Evolutionary conservation across 768 basidiomycete species (phyloP), one percentile per base, ranked within the genome.

Genomic region (Suillus discolor): DNA sequence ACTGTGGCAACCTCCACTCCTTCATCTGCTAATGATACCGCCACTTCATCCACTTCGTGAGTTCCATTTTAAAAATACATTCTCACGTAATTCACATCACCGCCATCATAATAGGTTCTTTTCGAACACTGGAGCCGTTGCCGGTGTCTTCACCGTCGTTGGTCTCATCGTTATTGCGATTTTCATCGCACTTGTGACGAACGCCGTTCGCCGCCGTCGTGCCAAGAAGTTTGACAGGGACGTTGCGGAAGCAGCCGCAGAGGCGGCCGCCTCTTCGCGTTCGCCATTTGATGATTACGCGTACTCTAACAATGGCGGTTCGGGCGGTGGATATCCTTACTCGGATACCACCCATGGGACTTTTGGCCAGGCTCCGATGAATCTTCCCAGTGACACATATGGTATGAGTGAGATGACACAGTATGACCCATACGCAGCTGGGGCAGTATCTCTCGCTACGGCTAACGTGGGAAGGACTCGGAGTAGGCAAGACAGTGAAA

Each of bases 141-240:
- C 88, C 2, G 91, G 88, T 15, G 86, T 87, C 0, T 93, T 92
- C 78, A 78, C 86, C 23, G 89, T 87, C 55, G 89, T 88, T 18
- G 91, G 91, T n/a, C 70, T 93, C 41, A 72, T 90, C 61, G 85
- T 71, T 23, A 67, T 86, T 57, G 85, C 78, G 11, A 62, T 90
- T 69, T 16, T 84, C 71, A 72, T 92, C 66, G 79, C 79, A 8
- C 67, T 86, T 36, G 66, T 84, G 55, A 82, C 85, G 44, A 86
- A 82, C 65, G 75, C 77, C 66, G 66, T 91, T 68, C 88, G 90
- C 11, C 85, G 91, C 0, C 87, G 88, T 8, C 86, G 89, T 1
- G 87, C 86, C 4, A 74, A 81, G 66, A 81, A 83, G 51, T 89
- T 91, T 70, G 92, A 93, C 73, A 81, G 82, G n/a, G 92, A 93